Percentiles rank a stretch among this genome's conserved stretches.
These are phyloP conservation scores for Ascocoryne sarcoides DNA, from an alignment of 2,329 filamentous ascomycete species.

Conservation along the genomic window DNA sequence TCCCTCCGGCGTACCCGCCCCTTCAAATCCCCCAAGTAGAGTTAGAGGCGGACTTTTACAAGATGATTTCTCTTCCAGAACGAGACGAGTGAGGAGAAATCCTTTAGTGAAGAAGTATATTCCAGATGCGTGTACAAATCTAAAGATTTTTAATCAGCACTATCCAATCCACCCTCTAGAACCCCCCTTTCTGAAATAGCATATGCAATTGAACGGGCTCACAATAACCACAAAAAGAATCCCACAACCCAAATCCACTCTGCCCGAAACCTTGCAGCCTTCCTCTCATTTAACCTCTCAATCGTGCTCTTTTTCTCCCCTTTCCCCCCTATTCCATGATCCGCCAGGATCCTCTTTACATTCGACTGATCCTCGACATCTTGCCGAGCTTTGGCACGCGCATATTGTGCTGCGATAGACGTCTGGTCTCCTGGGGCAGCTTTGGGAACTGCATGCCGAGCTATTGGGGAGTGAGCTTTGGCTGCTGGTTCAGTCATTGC, in stretches of 20 bases:
- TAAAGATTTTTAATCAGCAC: slow-evolving; percentile 8
- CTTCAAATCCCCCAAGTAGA: slow-evolving; percentile 19
- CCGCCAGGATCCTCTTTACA: slow-evolving; percentile 11
- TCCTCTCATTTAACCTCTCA: slow-evolving; percentile 24
- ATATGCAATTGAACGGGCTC: slow-evolving; percentile 18
- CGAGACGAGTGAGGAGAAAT: slow-evolving; percentile 81
- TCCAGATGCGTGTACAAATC: slow-evolving; percentile 62
- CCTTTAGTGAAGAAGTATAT: slow-evolving; percentile 91
- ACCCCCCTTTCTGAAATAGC: neutral
- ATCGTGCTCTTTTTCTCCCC: slow-evolving; percentile 17
- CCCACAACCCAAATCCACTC: slow-evolving; percentile 26
- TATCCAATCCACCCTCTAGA: too few species aligned
- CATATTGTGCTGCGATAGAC: slow-evolving; percentile 27
- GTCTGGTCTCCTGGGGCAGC: slow-evolving; percentile 23
- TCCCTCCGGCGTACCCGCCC: slow-evolving; percentile 37
- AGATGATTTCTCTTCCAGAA: slow-evolving; percentile 66
- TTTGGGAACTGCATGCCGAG: slow-evolving; percentile 16
- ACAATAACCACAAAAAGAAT: slow-evolving; percentile 28
- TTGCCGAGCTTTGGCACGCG: slow-evolving; percentile 24
- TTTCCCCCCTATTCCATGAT: slow-evolving; percentile 4
- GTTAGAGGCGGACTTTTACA: slow-evolving; percentile 62
- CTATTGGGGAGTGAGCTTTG: neutral
- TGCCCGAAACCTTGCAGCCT: slow-evolving; percentile 18
- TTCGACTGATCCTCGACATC: slow-evolving; percentile 21
- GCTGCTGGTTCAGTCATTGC: neutral